A percentile compares a stretch with the other conserved stretches of the same genome.
phyloP scores from a whole-genome alignment of 2,329 filamentous ascomycete species.

The Cytospora piceicola region DNA sequence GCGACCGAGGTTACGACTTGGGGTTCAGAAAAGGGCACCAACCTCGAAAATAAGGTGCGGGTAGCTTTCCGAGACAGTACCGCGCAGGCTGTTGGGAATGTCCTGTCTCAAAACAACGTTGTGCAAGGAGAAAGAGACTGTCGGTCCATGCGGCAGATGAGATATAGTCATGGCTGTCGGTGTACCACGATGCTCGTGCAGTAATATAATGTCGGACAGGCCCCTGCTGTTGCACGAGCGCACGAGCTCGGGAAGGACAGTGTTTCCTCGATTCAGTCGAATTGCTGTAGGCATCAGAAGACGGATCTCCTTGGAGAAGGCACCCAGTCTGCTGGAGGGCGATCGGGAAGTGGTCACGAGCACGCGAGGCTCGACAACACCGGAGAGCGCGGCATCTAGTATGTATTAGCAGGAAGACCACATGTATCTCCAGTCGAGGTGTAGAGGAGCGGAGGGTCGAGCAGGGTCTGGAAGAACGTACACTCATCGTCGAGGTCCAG shows the following conservation, averaged over 20 bases:
- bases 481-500: conserved; percentile 88
- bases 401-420: neutral
- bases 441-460: neutral
- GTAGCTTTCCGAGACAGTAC: conserved; percentile 76
- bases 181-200: conserved; percentile 91
- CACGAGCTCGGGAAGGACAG: conserved; percentile 84
- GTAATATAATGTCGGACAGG: conserved; percentile 80
- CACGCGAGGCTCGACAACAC: conserved; percentile 85
- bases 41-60: conserved; percentile 90
- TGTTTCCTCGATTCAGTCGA: conserved; percentile 87
- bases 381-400: conserved; percentile 71
- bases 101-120: conserved; percentile 93
- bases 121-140: conserved; percentile 82
- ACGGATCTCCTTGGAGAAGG: conserved; percentile 78
- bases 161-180: conserved; percentile 88
- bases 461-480: neutral
- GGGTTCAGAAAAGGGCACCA: neutral
- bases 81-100: conserved; percentile 83
- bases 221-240: conserved; percentile 78
- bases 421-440: neutral
- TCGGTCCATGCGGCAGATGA: conserved; percentile 87
- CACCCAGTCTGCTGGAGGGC: conserved; percentile 80
- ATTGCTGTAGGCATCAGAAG: conserved; percentile 83
- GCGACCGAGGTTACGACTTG: neutral
- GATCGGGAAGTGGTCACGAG: conserved; percentile 90